phyloP scores from a whole-genome alignment of 441 rosid genomes.

The Adansonia madagascariensis region DNA sequence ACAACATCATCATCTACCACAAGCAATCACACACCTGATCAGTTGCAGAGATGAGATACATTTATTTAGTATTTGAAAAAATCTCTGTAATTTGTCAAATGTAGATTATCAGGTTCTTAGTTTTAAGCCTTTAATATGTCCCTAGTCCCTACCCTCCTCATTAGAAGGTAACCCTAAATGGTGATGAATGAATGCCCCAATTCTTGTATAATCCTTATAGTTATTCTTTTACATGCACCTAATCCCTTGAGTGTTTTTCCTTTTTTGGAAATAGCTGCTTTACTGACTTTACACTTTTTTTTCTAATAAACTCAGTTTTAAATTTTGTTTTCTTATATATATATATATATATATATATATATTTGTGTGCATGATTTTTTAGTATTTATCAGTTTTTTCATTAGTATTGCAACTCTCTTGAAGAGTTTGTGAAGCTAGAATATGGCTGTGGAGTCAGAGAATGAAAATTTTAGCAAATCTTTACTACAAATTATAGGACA shows the following conservation, averaged over 20 bases:
- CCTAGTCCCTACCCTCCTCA: no score
- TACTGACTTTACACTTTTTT: neutral
- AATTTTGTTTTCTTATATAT: no score
- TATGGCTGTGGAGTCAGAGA: no score
- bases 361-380: no score
- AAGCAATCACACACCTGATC: conserved; percentile 80
- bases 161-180: no score
- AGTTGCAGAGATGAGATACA: conserved; percentile 28
- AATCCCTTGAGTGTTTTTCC: neutral
- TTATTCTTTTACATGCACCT: neutral
- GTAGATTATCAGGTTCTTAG: conserved; percentile 6
- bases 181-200: neutral
- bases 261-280: neutral
- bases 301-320: neutral
- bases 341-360: no score
- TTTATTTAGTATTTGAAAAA: neutral
- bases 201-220: neutral
- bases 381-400: no score
- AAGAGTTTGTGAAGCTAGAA: no score
- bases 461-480: no score
- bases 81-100: neutral
- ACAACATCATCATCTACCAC: conserved; percentile 73
- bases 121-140: neutral
- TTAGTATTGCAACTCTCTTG: no score
- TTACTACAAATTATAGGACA: neutral